Evolutionary conservation across 768 basidiomycete genomes (phyloP), one percentile per base, ranked within the genome.

Genomic region (Guyanaporus albipodus): DNA sequence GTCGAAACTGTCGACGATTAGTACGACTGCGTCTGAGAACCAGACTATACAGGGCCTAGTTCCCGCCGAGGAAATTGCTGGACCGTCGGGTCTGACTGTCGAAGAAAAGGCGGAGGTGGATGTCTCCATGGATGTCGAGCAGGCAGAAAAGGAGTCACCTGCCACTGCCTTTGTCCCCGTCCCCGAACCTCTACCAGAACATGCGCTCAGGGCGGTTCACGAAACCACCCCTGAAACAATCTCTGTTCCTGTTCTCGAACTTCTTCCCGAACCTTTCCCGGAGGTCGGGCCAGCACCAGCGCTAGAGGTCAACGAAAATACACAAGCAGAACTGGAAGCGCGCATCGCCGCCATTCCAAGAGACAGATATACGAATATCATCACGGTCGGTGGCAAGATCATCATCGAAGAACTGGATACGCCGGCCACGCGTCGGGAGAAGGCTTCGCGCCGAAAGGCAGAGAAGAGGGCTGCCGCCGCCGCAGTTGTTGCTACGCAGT

Each of bases 371-470:
- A 61, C 61, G 15, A 66, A 61, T 19, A 54, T 67, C 6, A 53
- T 62, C 34, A 49, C 61, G 8, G 67, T 74, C n/a, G 68, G 69
- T 35, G 76, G 77, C n/a, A 72, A 67, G 46, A 72, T 83, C 38
- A 76, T 86, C 44, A 77, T 88, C 46, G 85, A 89, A 58, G 78
- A 80, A 49, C 70, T 88, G 19, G 87, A 87, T 56, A 83, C 87
- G 6, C 86, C 86, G 28, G 75, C 75, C 4, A 82, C 77, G 32
- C 78, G 86, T 4, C 73, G 77, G 40, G 73, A 79, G 63, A 85
- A 82, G 64, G 71, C 70, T 17, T 62, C 68, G 48, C 71, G 73
- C 8, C 70, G 66, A 41, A 80, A 76, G 58, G 73, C 58, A n/a
- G 64, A 68, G 46, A 64, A 65, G 32, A 8, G 0, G 34, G 40